Conservation (phyloP, 108 stramenopile species). For the Aurantiochytrium sp. region DNA sequence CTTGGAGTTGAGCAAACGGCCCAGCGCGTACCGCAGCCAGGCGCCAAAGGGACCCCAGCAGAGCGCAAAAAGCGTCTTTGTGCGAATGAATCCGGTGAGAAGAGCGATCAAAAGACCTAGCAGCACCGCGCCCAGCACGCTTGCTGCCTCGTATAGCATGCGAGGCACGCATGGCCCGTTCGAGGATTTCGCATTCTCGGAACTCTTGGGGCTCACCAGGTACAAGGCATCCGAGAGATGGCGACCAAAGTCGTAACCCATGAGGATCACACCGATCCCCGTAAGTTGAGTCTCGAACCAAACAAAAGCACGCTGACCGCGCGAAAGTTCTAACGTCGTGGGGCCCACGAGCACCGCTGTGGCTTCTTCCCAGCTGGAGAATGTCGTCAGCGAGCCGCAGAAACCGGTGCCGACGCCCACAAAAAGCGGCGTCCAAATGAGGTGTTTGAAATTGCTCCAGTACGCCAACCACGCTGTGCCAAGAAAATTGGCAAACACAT, state of each 20-base stretch:
- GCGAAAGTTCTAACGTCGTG: neutral
- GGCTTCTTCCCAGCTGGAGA: neutral
- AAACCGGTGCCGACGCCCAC: constrained; percentile 5
- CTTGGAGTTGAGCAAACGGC: neutral
- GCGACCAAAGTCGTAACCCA: neutral
- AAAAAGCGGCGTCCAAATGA: neutral
- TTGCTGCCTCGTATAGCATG: neutral
- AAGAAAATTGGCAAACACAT: neutral
- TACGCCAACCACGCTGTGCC: neutral
- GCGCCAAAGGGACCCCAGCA: constrained; percentile 4
- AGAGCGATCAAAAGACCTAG: neutral
- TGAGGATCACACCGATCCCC: neutral
- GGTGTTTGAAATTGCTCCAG: neutral
- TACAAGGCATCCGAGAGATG: neutral
- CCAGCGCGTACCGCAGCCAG: neutral
- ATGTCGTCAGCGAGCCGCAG: neutral
- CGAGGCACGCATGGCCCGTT: neutral
- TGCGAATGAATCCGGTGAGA: neutral
- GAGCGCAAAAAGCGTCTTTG: neutral
- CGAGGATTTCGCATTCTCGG: neutral
- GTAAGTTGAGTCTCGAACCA: neutral
- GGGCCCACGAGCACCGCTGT: neutral
- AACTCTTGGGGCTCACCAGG: neutral
- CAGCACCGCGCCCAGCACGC: neutral
- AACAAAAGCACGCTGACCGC: neutral